These are phyloP conservation scores for Pseudodiploospora longispora DNA, from an alignment of 2,329 filamentous ascomycete genomes.

Conservation along the genomic window DNA sequence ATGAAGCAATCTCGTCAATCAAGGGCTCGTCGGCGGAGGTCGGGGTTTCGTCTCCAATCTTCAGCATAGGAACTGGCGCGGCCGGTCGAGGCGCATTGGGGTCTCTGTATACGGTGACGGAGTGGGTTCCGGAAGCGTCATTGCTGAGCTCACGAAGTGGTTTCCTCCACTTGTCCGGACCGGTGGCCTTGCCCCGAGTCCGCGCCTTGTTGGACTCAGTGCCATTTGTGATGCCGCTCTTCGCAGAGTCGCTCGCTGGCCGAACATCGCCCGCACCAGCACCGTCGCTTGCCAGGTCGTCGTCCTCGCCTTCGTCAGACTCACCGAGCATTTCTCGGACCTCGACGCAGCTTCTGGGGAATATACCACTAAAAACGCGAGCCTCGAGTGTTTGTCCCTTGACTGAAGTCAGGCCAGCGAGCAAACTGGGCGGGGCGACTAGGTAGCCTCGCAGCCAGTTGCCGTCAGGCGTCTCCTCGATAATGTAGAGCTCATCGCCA, in stretches of 20 bases:
- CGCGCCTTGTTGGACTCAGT: slow-evolving; percentile 28
- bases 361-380: slow-evolving; percentile 96
- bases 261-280: slow-evolving; percentile 18
- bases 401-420: slow-evolving; percentile 82
- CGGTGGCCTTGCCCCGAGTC: slow-evolving; percentile 21
- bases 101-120: slow-evolving; percentile 48
- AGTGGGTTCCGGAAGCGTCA: slow-evolving; percentile 33
- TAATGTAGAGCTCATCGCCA: slow-evolving; percentile 97
- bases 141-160: slow-evolving; percentile 31
- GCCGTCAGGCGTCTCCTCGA: slow-evolving; percentile 87
- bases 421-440: slow-evolving; percentile 83
- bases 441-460: slow-evolving; percentile 95
- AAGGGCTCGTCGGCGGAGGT: slow-evolving; percentile 83
- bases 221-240: slow-evolving; percentile 40
- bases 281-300: slow-evolving; percentile 27
- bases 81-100: slow-evolving; percentile 67
- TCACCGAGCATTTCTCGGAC: slow-evolving; percentile 87
- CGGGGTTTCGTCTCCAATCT: slow-evolving; percentile 93
- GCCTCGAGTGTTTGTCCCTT: slow-evolving; percentile 92
- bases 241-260: slow-evolving; percentile 42
- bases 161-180: slow-evolving; percentile 18
- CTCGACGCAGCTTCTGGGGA: slow-evolving; percentile 89
- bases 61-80: slow-evolving; percentile 92
- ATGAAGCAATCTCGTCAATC: slow-evolving; percentile 96
- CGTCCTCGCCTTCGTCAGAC: slow-evolving; percentile 44